phyloP scores from a whole-genome alignment of 495 filamentous ascomycete species.

The Penicillium roqueforti region DNA sequence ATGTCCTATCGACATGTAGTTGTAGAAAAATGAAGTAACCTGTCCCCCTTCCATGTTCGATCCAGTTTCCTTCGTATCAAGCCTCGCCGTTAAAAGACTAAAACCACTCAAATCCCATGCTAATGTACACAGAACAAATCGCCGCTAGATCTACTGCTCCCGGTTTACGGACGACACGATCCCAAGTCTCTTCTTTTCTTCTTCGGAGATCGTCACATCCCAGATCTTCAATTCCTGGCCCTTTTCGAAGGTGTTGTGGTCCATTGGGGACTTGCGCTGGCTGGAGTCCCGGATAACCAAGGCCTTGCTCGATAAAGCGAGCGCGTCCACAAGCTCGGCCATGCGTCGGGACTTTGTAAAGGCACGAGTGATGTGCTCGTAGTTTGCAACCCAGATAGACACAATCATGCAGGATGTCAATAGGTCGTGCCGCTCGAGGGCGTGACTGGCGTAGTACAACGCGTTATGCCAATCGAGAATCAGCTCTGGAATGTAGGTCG shows the following conservation, averaged over 20 bases:
- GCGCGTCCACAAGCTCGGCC: conserved; percentile 70
- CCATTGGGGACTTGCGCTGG: conserved; percentile 37
- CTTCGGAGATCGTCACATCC: conserved; percentile 33
- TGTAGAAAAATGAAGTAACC: neutral
- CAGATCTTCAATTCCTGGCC: conserved; percentile 48
- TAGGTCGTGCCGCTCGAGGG: conserved; percentile 55
- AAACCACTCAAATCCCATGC: conserved; percentile 9
- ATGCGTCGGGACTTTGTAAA: conserved; percentile 65
- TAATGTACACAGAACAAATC: conserved; percentile 25
- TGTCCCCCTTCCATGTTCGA: conserved; percentile 5
- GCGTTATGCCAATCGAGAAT: conserved; percentile 75
- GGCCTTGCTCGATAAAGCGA: conserved; percentile 69
- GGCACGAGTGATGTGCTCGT: conserved; percentile 57
- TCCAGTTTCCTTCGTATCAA: conserved; percentile 10
- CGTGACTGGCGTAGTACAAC: conserved; percentile 63
- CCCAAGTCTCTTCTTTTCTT: conserved; percentile 22
- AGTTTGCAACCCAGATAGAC: conserved; percentile 59
- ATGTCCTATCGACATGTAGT: conserved; percentile 4
- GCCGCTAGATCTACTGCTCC: conserved; percentile 7
- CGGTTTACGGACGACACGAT: neutral
- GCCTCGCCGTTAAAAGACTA: neutral
- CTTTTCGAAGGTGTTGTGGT: conserved; percentile 29
- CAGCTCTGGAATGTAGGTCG: conserved; percentile 74
- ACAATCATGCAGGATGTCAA: conserved; percentile 77
- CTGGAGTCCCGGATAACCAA: conserved; percentile 45